phyloP scores from a whole-genome alignment of 805 yeast genomes.

The Wickerhamiella musiphila region DNA sequence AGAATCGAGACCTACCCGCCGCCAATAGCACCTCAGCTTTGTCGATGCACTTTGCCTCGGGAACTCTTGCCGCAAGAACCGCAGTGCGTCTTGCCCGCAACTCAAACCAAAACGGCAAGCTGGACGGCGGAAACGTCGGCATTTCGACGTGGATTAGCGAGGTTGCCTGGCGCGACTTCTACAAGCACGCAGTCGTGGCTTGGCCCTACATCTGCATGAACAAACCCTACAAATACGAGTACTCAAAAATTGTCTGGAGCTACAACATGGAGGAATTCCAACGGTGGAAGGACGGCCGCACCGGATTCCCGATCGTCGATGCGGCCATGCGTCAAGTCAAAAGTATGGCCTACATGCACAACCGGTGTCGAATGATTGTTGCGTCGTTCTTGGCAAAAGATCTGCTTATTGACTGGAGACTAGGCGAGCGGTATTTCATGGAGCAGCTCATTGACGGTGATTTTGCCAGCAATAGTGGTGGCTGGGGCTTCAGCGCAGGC shows the following conservation, averaged over 20 bases:
- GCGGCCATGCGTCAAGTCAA: slow-evolving; percentile 39
- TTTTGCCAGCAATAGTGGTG: slow-evolving; percentile 36
- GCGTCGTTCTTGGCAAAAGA: slow-evolving; percentile 36
- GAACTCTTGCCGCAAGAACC: slow-evolving; percentile 27
- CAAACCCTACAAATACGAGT: slow-evolving; percentile 30
- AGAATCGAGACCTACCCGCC: slow-evolving; percentile 21
- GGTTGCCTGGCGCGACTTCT: slow-evolving; percentile 43
- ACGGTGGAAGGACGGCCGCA: slow-evolving; percentile 35
- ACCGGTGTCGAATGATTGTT: slow-evolving; percentile 36
- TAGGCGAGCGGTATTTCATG: slow-evolving; percentile 36
- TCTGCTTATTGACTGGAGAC: slow-evolving; percentile 35
- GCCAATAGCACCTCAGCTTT: slow-evolving; percentile 25
- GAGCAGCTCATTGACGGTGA: slow-evolving; percentile 34
- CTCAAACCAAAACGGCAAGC: slow-evolving; percentile 11
- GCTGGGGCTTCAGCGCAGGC: too few species aligned
- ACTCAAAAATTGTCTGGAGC: slow-evolving; percentile 28
- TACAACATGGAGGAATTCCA: slow-evolving; percentile 26
- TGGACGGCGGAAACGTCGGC: slow-evolving; percentile 22
- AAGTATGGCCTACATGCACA: slow-evolving; percentile 36
- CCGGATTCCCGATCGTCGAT: slow-evolving; percentile 41
- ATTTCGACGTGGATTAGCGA: slow-evolving; percentile 33
- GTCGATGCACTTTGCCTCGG: slow-evolving; percentile 31
- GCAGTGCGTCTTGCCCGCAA: slow-evolving; percentile 18
- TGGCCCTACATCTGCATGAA: slow-evolving; percentile 38
- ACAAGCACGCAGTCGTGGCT: slow-evolving; percentile 30